Base-by-base conservation (phyloP, 139 green algal species). In the Chlamydomonas sp. region DNA sequence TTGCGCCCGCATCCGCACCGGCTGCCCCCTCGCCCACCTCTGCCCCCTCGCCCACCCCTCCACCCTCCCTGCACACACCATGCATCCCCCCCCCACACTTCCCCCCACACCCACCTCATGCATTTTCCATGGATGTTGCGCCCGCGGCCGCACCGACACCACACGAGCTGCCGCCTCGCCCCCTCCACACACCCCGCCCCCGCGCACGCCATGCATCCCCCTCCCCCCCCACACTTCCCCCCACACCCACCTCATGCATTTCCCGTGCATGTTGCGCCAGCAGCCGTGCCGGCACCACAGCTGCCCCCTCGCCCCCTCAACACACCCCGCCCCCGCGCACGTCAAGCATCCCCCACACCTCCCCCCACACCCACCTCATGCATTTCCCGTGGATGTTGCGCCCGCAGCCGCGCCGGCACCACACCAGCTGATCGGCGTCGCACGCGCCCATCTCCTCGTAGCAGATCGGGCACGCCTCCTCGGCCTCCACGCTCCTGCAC, bases 401-500 rank as follows among this genome's bases (percentile, higher is more conserved):
- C 24, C 84, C 84, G 67, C 84, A 90, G 35, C 81, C 75, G 28
- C 39, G 57, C 13, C 63, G 64, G 62, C 84, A 90, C 73, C 74
- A 83, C 57, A 87, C 80, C 59, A 87, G 69, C 30, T 75, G 66
- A 35, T 77, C 75, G 22, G 68, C 29, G 29, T 79, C 73, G 26
- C 48, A 57, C 0, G 31, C 67, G 8, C 36, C 63, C 71, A 90
- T 81, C 47, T 79, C 75, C 48, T 86, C 84, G 60, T 88, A 90
- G 73, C 84, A 90, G 48, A 90, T 90, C 29, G 81, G 76, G 72
- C 84, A 90, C 2, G 76, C 67, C 37, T 87, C 82, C 47, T 85
- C 81, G n/a, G n/a, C n/a, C n/a, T n/a, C n/a, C n/a, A n/a, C n/a
- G n/a, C n/a, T n/a, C n/a, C n/a, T n/a, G n/a, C n/a, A n/a, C n/a